Percentiles rank a stretch among this genome's conserved stretches.
Evolutionary conservation across 495 filamentous ascomycete species (phyloP).

Genomic region (Penicillium diatomitis): DNA sequence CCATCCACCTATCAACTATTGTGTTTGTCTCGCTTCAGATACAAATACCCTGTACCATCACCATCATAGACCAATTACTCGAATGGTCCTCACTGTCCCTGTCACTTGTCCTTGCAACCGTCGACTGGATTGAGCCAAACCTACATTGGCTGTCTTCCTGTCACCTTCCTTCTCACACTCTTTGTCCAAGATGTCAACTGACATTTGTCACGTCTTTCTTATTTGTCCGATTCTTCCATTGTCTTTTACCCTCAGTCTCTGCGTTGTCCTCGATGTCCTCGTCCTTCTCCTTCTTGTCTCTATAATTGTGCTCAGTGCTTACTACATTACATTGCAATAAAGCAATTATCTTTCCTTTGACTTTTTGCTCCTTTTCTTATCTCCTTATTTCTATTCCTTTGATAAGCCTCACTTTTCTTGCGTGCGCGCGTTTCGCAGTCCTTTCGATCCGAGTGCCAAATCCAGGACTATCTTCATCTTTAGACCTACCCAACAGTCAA

Average conservation of each 20-base stretch:
- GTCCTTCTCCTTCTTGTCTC: not conserved
- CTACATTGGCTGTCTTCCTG: no score
- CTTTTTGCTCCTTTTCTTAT: constrained; percentile 1
- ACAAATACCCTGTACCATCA: not conserved
- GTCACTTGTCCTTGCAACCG: not conserved
- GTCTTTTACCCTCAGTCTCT: not conserved
- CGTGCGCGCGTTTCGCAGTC: no score
- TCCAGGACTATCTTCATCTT: no score
- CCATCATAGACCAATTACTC: not conserved
- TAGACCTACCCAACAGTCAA: no score
- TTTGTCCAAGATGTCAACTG: not conserved
- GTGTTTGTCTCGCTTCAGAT: not conserved
- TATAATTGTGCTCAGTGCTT: not conserved
- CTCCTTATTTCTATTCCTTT: not conserved
- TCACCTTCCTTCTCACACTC: not conserved
- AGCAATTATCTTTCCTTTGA: not conserved
- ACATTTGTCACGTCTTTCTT: not conserved
- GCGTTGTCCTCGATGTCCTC: not conserved
- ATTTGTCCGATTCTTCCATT: not conserved
- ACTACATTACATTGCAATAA: no score
- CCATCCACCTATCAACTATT: not conserved
- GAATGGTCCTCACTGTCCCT: not conserved
- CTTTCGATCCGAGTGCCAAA: no score
- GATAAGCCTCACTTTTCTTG: no score
- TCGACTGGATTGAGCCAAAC: no score